Evolutionary conservation across 352 stramenopile species (phyloP), one percentile per base, ranked within the genome.

Genomic region (Globisporangium cederbergense): DNA sequence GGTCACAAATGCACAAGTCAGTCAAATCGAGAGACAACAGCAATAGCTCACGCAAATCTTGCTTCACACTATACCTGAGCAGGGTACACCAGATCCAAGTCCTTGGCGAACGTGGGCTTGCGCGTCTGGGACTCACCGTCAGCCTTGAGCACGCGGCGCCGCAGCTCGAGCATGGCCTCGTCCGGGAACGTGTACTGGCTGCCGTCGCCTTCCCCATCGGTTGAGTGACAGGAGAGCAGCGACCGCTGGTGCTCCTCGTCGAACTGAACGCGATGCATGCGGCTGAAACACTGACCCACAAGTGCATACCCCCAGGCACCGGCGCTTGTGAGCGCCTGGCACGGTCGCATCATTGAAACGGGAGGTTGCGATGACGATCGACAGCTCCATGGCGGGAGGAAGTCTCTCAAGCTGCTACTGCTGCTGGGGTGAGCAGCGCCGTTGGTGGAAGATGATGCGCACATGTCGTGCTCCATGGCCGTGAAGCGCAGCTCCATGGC

Each of bases 231-330:
- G 54, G 78, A 88, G 5, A 90, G 75, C 40, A 92, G 67, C 59
- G 83, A 82, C 20, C 81, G 76, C 67, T 89, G 74, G 53, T 90
- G 79, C 66, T 92, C 83, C 47, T 89, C 75, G 55, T 88, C 77
- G 63, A 92, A 92, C 64, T 92, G 81, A 40, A 67, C 52, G 14
- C 78, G 81, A 1, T 75, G 74, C 59, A 86, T 47, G 14, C 74
- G 69, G 55, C 74, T 79, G 57, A 92, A 87, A 63, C 83, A 92
- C 51, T 86, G 76, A 22, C 62, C 71, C 22, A 87, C 73, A 34
- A 76, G 69, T 1, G 70, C 58, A 13, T 67, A 65, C 45, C 62
- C 68, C 64, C 64, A 78, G 6, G 58, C 32, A 3, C 61, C 46
- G 9, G 67, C 53, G 22, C 46, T 69, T 13, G 34, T 34, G 25